These are phyloP conservation scores for Xylariaceae sp. DNA, from an alignment of 2,329 filamentous ascomycete species.

Conservation along the genomic window DNA sequence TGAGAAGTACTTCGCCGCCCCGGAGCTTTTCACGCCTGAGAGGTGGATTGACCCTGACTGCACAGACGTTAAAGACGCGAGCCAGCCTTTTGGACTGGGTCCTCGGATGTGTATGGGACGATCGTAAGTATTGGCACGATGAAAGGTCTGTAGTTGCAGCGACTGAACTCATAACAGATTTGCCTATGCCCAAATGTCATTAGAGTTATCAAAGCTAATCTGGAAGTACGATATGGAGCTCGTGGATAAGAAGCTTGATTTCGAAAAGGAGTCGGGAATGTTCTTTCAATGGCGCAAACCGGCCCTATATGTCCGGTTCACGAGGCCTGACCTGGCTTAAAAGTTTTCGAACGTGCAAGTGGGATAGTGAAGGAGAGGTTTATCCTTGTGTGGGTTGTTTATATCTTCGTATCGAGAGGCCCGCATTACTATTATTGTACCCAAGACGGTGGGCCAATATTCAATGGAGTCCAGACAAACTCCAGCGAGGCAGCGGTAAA, in stretches of 20 bases:
- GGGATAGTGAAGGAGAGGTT: too few relatives aligned
- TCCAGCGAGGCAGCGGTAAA: too few relatives aligned
- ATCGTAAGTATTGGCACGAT: conserved; percentile 3
- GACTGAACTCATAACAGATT: conserved; percentile 1
- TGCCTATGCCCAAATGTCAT: conserved; percentile 3
- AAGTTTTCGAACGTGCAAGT: too few relatives aligned
- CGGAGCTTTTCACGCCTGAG: conserved; percentile 1
- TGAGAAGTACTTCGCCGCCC: conserved; percentile 2
- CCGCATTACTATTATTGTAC: too few relatives aligned
- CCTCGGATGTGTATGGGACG: conserved; percentile 4
- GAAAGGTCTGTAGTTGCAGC: too few relatives aligned
- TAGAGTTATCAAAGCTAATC: conserved; percentile 5
- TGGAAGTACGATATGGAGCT: conserved; percentile 12
- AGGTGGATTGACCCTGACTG: conserved; percentile 3
- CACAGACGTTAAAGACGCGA: conserved; percentile 8
- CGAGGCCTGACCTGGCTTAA: too few relatives aligned
- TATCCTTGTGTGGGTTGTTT: too few relatives aligned
- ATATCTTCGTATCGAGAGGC: too few relatives aligned
- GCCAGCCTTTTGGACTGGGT: conserved; percentile 9
- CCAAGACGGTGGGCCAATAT: too few relatives aligned
- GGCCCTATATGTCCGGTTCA: neutral
- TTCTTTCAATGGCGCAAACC: conserved; percentile 11
- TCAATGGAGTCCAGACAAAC: too few relatives aligned
- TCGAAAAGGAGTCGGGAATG: neutral
- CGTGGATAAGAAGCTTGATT: conserved; percentile 4